phyloP scores from a whole-genome alignment of 2,329 filamentous ascomycete genomes.

The Pestalotiopsis sp. region DNA sequence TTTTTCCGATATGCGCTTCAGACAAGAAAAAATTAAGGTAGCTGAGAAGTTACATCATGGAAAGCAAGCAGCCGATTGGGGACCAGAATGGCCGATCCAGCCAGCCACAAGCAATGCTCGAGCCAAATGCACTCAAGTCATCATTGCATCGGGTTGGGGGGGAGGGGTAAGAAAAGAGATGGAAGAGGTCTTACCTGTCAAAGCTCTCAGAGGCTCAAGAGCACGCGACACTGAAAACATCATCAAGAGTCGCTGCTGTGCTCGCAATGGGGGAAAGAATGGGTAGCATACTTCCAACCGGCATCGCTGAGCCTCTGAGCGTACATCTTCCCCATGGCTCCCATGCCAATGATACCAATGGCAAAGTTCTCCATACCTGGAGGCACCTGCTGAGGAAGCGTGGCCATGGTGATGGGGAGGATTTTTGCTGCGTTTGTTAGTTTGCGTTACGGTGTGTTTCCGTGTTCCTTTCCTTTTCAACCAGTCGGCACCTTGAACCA shows the following conservation, averaged over 20 bases:
- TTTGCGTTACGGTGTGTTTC: neutral
- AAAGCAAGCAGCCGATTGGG: slow-evolving; percentile 64
- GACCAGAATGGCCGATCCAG: slow-evolving; percentile 76
- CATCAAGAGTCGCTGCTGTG: neutral
- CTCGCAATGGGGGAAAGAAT: slow-evolving; percentile 26
- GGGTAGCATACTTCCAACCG: slow-evolving; percentile 82
- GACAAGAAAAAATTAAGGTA: slow-evolving; percentile 88
- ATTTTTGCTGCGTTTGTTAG: neutral
- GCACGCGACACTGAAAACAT: neutral
- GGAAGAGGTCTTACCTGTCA: slow-evolving; percentile 38
- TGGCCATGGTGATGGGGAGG: slow-evolving; percentile 16
- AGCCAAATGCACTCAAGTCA: slow-evolving; percentile 99
- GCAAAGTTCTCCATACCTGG: slow-evolving; percentile 67
- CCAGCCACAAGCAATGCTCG: slow-evolving; percentile 78
- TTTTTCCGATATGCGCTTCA: slow-evolving; percentile 56
- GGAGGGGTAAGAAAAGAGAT: neutral
- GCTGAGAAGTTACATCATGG: slow-evolving; percentile 99
- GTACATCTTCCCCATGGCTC: slow-evolving; percentile 99
- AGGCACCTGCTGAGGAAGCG: slow-evolving; percentile 29
- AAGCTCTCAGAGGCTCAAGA: slow-evolving; percentile 21
- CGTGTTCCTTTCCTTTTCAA: neutral
- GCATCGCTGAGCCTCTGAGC: slow-evolving; percentile 83
- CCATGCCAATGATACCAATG: slow-evolving; percentile 97
- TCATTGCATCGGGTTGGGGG: slow-evolving; percentile 57
- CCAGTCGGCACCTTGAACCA: neutral